phyloP scores from a whole-genome alignment of 306 rosid genomes.

The Vicia sativa region DNA sequence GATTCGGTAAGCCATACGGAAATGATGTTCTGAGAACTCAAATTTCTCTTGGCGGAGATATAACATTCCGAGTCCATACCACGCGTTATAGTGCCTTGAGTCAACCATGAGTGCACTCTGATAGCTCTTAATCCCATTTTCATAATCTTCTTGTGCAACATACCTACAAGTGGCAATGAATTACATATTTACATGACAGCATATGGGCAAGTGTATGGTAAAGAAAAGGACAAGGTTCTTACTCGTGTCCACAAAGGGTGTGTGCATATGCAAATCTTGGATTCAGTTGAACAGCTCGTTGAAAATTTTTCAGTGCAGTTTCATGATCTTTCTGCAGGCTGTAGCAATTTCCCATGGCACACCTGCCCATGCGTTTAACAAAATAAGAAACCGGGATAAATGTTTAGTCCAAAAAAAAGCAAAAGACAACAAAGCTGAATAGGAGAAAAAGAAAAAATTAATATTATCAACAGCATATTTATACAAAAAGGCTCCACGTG shows the following conservation, averaged over 20 bases:
- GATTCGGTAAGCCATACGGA: slow-evolving; percentile 79
- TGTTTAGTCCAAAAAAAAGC: background rate
- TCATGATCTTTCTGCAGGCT: slow-evolving; percentile 58
- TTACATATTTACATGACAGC: slow-evolving; percentile 32
- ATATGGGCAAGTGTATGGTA: slow-evolving; percentile 13
- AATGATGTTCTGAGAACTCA: slow-evolving; percentile 90
- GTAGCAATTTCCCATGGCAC: slow-evolving; percentile 63
- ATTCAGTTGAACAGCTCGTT: slow-evolving; percentile 91
- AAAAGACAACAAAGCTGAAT: slow-evolving; percentile 7
- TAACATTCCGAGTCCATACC: slow-evolving; percentile 99
- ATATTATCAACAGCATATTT: slow-evolving; percentile 15
- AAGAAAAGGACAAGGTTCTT: slow-evolving; percentile 40
- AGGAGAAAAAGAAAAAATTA: slow-evolving; percentile 11
- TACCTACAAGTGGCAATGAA: slow-evolving; percentile 56
- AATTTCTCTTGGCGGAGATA: slow-evolving; percentile 94
- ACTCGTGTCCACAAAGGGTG: slow-evolving; percentile 99
- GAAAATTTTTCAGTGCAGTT: slow-evolving; percentile 76
- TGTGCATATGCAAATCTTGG: slow-evolving; percentile 96
- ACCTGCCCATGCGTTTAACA: slow-evolving; percentile 45
- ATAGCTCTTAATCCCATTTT: slow-evolving; percentile 87
- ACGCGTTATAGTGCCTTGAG: slow-evolving; percentile 86
- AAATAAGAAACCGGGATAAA: slow-evolving; percentile 30
- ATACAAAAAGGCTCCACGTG: background rate
- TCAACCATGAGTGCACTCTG: slow-evolving; percentile 91
- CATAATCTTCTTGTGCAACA: slow-evolving; percentile 93